Evolutionary conservation across 179 eudicot species (phyloP).

Genomic region (Beta lomatogona): DNA sequence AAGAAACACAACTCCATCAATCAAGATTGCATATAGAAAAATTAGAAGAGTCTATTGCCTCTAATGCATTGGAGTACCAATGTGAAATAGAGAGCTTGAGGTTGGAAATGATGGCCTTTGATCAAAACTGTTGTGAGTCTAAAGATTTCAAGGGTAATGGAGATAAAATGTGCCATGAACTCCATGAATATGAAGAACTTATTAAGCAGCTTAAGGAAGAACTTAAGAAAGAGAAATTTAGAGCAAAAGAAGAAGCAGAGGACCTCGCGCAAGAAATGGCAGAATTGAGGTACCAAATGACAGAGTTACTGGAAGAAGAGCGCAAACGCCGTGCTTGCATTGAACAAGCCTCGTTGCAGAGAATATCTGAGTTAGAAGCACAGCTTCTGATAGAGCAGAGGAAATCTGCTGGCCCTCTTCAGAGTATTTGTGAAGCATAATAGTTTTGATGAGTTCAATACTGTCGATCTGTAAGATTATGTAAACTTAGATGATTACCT

Average conservation of each 20-base stretch:
- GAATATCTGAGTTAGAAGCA: constrained; percentile 78
- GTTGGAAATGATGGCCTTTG: constrained; percentile 56
- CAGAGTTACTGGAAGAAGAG: constrained; percentile 79
- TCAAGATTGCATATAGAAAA: constrained; percentile 48
- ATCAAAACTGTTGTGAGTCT: constrained; percentile 45
- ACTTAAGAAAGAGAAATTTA: constrained; percentile 56
- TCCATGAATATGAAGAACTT: constrained; percentile 51
- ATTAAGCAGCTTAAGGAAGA: constrained; percentile 66
- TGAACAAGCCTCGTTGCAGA: constrained; percentile 74
- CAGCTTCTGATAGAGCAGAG: constrained; percentile 55
- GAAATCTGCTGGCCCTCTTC: constrained; percentile 34
- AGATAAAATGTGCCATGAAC: constrained; percentile 37
- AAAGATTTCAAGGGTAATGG: constrained; percentile 30
- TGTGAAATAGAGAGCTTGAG: constrained; percentile 85
- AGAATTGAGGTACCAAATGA: constrained; percentile 74
- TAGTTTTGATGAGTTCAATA: constrained; percentile 4
- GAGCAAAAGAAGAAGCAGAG: constrained; percentile 82
- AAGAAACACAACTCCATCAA: constrained; percentile 47
- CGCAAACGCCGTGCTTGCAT: constrained; percentile 67
- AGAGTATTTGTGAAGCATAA: constrained; percentile 30
- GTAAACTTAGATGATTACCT: background rate
- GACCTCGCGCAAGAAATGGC: constrained; percentile 96
- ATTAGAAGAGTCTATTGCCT: constrained; percentile 63
- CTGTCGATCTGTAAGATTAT: background rate
- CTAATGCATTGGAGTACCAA: constrained; percentile 62